These are phyloP conservation scores for Plasmodiophora brassicae DNA, from an alignment of 208 protist genomes.

Conservation along the genomic window DNA sequence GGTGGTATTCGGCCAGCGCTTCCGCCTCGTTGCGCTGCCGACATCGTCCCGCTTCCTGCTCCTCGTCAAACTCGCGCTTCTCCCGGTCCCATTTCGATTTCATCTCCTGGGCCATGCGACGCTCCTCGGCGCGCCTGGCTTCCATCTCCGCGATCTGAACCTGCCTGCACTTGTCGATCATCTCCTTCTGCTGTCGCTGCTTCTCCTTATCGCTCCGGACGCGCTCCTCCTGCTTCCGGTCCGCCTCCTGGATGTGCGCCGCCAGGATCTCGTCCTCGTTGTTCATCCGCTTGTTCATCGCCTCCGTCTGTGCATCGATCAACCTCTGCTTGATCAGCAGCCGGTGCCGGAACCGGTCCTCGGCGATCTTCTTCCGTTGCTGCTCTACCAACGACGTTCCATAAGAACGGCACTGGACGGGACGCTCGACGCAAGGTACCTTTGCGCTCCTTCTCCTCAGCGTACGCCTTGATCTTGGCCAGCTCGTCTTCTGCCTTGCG, in stretches of 20 bases:
- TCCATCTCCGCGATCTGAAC: not conserved
- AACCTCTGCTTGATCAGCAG: not conserved
- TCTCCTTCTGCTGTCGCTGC: not conserved
- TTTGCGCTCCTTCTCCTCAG: not conserved
- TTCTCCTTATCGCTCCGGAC: not conserved
- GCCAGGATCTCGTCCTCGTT: slow-evolving; percentile 19
- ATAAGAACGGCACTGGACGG: not conserved
- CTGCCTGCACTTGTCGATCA: not conserved
- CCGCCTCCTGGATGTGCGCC: not conserved
- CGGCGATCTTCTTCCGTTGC: not conserved
- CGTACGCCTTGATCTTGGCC: slow-evolving; percentile 11
- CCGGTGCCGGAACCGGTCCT: not conserved
- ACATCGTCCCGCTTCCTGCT: not conserved
- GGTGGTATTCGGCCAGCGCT: not conserved
- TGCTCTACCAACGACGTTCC: not conserved
- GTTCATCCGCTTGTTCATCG: not conserved
- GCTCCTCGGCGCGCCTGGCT: not conserved
- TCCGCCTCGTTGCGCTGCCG: not conserved
- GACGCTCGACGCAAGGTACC: not conserved
- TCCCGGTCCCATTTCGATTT: not conserved
- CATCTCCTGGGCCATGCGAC: not conserved
- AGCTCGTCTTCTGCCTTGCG: not conserved
- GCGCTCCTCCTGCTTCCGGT: not conserved
- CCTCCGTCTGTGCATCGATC: not conserved
- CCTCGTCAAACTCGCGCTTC: not conserved